Evolutionary conservation across 2,329 filamentous ascomycete species (phyloP).

Genomic region (Pyrenophora seminiperda): DNA sequence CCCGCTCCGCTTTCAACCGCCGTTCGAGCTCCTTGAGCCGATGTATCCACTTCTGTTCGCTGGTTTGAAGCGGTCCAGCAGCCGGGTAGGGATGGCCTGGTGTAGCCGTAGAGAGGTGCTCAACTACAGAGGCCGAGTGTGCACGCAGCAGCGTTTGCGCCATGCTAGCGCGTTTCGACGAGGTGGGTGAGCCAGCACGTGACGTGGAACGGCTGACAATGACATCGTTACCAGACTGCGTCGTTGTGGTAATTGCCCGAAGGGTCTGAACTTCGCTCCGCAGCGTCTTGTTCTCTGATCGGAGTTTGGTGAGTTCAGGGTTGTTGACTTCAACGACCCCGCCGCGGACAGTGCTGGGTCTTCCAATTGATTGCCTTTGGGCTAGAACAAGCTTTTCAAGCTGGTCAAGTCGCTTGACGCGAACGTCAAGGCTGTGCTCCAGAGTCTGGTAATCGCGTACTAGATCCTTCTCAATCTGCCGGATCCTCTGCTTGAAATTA

Average conservation of each 20-base stretch:
- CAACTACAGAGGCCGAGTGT: constrained; percentile 58
- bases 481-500: constrained; percentile 79
- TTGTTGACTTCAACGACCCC: constrained; percentile 48
- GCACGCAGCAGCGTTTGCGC: constrained; percentile 61
- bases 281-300: constrained; percentile 64
- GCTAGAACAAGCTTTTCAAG: constrained; percentile 74
- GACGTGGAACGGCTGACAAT: constrained; percentile 35
- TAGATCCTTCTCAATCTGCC: constrained; percentile 85
- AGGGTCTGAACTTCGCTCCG: constrained; percentile 71
- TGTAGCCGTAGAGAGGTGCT: constrained; percentile 44
- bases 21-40: constrained; percentile 85
- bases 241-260: constrained; percentile 47
- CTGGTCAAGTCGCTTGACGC: constrained; percentile 83
- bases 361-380: constrained; percentile 45
- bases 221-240: constrained; percentile 28
- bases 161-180: constrained; percentile 52
- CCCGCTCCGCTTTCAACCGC: constrained; percentile 86
- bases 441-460: constrained; percentile 87
- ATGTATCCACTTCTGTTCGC: constrained; percentile 81
- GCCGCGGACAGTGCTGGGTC: constrained; percentile 48
- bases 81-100: constrained; percentile 41
- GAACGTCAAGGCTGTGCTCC: constrained; percentile 77
- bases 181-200: constrained; percentile 36
- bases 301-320: constrained; percentile 64
- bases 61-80: constrained; percentile 50